Base-by-base conservation (phyloP, 768 basidiomycete genomes). In the Crucibulum laeve region DNA sequence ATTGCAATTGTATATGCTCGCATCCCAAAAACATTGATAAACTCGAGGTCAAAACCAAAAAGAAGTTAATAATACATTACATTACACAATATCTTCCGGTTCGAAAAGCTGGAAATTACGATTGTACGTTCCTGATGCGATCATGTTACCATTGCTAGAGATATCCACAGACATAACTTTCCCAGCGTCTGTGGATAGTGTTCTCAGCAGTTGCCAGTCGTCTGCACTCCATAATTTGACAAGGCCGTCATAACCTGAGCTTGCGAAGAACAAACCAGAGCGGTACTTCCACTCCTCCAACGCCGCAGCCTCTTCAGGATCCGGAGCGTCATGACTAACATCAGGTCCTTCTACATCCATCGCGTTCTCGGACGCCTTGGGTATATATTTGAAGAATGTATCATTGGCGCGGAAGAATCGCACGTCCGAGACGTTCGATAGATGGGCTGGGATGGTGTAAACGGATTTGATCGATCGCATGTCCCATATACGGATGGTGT, bases 101-200 rank as follows among this genome's bases (percentile, higher is more conserved):
- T 89, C 81, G 62, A 90, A 97, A 45, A 97, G 69, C 60, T 97
- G 94, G 75, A 91, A 96, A 65, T 88, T 92, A 47, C 94, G 76
- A 65, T 91, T 94, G 62, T 91, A 95, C 34, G 91, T 93, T 26
- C 93, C 93, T 4, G 87, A 87, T 3, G 84, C 94, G 34, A 96
- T 76, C 58, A 90, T 74, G 54, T 81, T 82, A 10, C 84, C 90
- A 60, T 95, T 91, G 42, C 74, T 74, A 21, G 84, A 82, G 17
- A 98, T 74, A 60, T 99, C 96, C 7, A 97, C 93, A 5, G 89
- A 91, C 96, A 98, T 99, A 47, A 97, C 94, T 64, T 97, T 98
- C n/a, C 94, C 92, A 21, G 87, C 85, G 58, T 98, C 95, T 17
- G 92, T 94, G 40, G 91, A 82, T 45, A 99, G 72, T 34, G 87